Evolutionary conservation across 139 green algal genomes (phyloP).

Genomic region (Axilococcus clingmanii): DNA sequence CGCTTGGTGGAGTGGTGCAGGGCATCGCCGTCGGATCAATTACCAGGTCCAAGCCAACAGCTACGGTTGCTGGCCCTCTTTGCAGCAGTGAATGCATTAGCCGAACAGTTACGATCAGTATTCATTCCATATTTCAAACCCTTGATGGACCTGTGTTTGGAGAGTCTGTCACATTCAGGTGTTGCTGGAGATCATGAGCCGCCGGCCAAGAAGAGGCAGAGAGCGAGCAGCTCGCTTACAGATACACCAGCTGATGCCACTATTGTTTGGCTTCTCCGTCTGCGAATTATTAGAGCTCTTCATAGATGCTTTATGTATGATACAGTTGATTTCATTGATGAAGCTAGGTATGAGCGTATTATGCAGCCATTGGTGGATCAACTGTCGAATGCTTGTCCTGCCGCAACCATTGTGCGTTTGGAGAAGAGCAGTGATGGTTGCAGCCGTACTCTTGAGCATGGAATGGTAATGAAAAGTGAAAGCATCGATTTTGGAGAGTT

Average conservation of each 20-base stretch:
- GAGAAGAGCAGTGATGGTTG: too few species aligned
- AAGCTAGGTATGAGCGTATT: conserved; percentile 48
- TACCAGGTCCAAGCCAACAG: conserved; percentile 4
- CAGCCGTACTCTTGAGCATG: too few species aligned
- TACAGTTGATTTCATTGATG: conserved; percentile 46
- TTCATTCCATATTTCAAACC: conserved; percentile 78
- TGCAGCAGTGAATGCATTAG: conserved; percentile 37
- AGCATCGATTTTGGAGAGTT: too few species aligned
- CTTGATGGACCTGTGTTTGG: conserved; percentile 42
- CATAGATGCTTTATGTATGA: conserved; percentile 81
- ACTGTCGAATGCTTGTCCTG: too few species aligned
- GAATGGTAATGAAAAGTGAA: too few species aligned
- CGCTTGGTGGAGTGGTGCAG: conserved; percentile 73
- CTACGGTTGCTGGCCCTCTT: conserved; percentile 42
- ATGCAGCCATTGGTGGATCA: conserved; percentile 51
- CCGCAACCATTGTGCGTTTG: too few species aligned
- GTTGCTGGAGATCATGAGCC: neutral
- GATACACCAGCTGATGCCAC: too few species aligned
- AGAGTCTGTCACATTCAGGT: neutral
- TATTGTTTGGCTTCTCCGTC: conserved; percentile 24
- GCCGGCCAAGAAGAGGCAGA: neutral
- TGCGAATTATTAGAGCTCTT: conserved; percentile 57
- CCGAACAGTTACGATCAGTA: conserved; percentile 62
- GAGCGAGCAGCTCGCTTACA: neutral
- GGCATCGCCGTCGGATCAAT: neutral